Percentiles rank a stretch among this genome's conserved stretches.
These are phyloP conservation scores for Aureobasidium sp. DNA, from an alignment of 2,329 filamentous ascomycete genomes.

Conservation along the genomic window DNA sequence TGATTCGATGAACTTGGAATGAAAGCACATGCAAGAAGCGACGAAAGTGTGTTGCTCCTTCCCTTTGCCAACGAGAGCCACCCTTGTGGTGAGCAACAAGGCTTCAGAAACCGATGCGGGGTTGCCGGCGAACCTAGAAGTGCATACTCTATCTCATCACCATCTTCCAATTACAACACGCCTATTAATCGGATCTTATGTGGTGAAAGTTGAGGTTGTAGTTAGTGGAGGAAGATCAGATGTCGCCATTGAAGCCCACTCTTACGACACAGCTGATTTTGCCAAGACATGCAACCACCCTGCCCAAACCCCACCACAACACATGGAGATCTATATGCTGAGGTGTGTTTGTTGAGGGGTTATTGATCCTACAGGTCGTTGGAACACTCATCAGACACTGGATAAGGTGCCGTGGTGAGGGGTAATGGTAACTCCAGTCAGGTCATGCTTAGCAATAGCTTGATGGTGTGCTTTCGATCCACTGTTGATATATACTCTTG, in stretches of 20 bases:
- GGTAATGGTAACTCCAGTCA: constrained; percentile 1
- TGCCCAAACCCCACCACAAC: not conserved
- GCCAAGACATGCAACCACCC: constrained; percentile 4
- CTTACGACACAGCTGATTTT: constrained; percentile 1
- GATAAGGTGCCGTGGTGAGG: not conserved
- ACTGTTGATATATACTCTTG: not conserved
- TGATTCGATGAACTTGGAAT: no score
- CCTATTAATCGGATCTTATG: not conserved
- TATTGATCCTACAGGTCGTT: not conserved
- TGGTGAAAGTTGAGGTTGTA: not conserved
- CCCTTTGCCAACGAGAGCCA: no score
- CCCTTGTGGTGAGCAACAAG: no score
- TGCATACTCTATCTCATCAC: not conserved
- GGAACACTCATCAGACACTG: not conserved
- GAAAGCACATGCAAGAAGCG: no score
- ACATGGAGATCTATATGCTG: not conserved
- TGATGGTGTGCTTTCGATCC: constrained; percentile 1
- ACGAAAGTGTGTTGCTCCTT: no score
- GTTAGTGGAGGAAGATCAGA: not conserved
- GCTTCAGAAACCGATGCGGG: not conserved
- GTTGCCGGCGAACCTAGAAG: no score
- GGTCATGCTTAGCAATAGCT: not conserved
- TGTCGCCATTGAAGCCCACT: constrained; percentile 9
- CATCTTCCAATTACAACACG: not conserved
- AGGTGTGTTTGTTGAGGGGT: not conserved